These are phyloP conservation scores for Scalesia atractyloides DNA, from an alignment of 129 eudicot species.

Conservation along the genomic window DNA sequence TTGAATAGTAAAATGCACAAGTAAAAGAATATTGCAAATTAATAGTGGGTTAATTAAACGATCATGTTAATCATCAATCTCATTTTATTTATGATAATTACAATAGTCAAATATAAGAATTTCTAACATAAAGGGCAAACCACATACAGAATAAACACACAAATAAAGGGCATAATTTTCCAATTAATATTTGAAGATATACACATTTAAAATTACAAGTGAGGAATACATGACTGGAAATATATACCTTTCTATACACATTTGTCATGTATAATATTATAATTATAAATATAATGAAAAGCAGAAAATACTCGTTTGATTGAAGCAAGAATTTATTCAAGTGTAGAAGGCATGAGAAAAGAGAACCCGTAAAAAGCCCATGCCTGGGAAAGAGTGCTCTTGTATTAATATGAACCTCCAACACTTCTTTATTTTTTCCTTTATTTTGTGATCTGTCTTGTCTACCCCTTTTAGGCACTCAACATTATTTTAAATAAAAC, in stretches of 20 bases:
- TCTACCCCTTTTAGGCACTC: slow-evolving; percentile 30
- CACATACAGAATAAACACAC: neutral
- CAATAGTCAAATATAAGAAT: neutral
- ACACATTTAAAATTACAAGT: neutral
- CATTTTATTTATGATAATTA: neutral
- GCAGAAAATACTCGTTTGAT: slow-evolving; percentile 24
- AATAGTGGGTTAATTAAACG: neutral
- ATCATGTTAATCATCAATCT: neutral
- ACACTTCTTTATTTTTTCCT: slow-evolving; percentile 30
- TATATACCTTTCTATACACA: neutral
- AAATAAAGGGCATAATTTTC: neutral
- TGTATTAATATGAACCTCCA: slow-evolving; percentile 35
- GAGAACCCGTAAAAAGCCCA: slow-evolving; percentile 42
- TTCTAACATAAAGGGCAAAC: neutral
- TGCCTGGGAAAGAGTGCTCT: slow-evolving; percentile 65
- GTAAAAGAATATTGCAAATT: no score
- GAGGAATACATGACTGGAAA: neutral
- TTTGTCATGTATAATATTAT: neutral
- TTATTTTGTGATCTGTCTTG: slow-evolving; percentile 34
- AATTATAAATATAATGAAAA: slow-evolving; percentile 7
- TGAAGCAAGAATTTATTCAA: slow-evolving; percentile 18
- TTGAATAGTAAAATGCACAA: no score
- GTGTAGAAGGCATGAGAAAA: slow-evolving; percentile 30
- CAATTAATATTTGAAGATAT: neutral
- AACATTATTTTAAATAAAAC: neutral